Evolutionary conservation across 78 protist species (phyloP).

Genomic region (Neovahlkampfia damariscottae): DNA sequence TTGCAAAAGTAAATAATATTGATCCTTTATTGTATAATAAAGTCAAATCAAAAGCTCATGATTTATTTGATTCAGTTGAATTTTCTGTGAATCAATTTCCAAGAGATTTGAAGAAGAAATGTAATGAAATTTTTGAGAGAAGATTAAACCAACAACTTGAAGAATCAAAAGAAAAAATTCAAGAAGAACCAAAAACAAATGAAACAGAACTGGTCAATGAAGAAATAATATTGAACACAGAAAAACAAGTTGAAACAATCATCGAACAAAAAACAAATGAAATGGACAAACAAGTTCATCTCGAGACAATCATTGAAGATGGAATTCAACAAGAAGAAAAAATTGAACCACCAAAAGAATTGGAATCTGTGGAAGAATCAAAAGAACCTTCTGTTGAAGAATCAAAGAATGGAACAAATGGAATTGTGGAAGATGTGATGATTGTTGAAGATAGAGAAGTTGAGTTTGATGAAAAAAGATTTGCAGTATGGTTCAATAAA

Average conservation of each 20-base stretch:
- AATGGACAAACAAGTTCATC: not conserved
- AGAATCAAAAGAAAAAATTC: too few relatives aligned
- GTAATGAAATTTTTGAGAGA: not conserved
- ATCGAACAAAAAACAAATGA: not conserved
- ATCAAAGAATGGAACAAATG: not conserved
- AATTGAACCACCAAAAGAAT: too few relatives aligned
- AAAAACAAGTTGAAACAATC: not conserved
- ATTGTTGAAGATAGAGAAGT: not conserved
- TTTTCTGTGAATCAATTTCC: not conserved
- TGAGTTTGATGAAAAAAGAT: not conserved
- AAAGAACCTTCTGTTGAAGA: not conserved
- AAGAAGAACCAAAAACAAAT: not conserved
- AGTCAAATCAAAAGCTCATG: not conserved
- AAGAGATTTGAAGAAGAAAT: not conserved
- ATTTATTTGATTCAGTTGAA: not conserved
- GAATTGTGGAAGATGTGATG: not conserved
- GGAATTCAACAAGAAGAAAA: not conserved
- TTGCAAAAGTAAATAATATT: not conserved
- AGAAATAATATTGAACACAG: not conserved
- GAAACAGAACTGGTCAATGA: not conserved
- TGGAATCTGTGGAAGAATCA: slow-evolving; percentile 1
- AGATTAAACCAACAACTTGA: too few relatives aligned
- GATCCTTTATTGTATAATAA: not conserved
- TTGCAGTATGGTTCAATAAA: not conserved
- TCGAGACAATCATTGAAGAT: not conserved